Conservation (phyloP, 805 yeast species). For the Candida vaughaniae region DNA sequence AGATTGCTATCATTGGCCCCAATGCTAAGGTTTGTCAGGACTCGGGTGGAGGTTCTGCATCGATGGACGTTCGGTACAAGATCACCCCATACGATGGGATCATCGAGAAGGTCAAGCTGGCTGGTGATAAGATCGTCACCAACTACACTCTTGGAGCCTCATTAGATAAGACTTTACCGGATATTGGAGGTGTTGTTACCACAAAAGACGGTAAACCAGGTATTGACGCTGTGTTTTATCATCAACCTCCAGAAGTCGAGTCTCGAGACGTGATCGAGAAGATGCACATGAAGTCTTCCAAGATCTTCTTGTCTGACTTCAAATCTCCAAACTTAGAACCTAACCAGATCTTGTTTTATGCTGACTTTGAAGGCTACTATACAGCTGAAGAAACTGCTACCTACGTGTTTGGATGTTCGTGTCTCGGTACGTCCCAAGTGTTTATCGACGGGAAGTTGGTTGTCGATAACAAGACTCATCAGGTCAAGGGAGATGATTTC, state of each 20-base stretch:
- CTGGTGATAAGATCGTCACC: slow-evolving; percentile 21
- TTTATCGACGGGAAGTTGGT: slow-evolving; percentile 52
- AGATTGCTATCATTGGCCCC: slow-evolving; percentile 58
- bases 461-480: slow-evolving; percentile 56
- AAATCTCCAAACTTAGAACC: slow-evolving; percentile 18
- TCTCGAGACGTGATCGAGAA: slow-evolving; percentile 17
- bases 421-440: slow-evolving; percentile 54
- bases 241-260: slow-evolving; percentile 15
- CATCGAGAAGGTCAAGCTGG: slow-evolving; percentile 23
- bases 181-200: slow-evolving; percentile 21
- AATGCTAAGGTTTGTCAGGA: slow-evolving; percentile 50
- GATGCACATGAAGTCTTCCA: slow-evolving; percentile 19
- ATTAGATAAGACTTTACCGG: slow-evolving; percentile 31
- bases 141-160: slow-evolving; percentile 34
- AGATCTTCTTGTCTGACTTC: slow-evolving; percentile 24
- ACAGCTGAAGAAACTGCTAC: slow-evolving; percentile 47
- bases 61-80: slow-evolving; percentile 47
- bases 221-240: slow-evolving; percentile 18
- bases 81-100: slow-evolving; percentile 51
- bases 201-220: slow-evolving; percentile 24
- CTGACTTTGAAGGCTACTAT: slow-evolving; percentile 43
- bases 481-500: slow-evolving; percentile 49
- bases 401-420: slow-evolving; percentile 52
- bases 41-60: slow-evolving; percentile 66
- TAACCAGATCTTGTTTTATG: slow-evolving; percentile 34